Percentiles rank a stretch among this genome's conserved stretches.
Evolutionary conservation across 2,329 filamentous ascomycete species (phyloP).

Genomic region (Fusarium sp.): DNA sequence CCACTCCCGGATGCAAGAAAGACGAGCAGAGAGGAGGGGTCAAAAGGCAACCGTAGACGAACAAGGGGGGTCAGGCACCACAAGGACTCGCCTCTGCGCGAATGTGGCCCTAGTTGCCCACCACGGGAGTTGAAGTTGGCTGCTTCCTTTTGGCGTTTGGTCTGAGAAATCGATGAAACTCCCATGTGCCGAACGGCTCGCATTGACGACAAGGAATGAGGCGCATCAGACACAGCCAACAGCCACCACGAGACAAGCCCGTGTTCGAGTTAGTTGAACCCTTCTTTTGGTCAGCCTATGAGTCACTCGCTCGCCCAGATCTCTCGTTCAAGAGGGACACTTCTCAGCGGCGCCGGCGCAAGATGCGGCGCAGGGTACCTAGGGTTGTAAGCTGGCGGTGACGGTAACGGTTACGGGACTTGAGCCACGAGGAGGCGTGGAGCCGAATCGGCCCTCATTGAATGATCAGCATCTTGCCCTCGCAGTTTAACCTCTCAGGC

Average conservation of each 20-base stretch:
- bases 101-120: slow-evolving; percentile 22
- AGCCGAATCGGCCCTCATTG: slow-evolving; percentile 32
- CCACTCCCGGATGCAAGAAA: slow-evolving; percentile 38
- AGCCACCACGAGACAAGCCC: slow-evolving; percentile 18
- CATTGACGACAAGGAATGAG: slow-evolving; percentile 30
- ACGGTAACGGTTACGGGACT: slow-evolving; percentile 14
- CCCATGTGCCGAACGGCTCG: slow-evolving; percentile 39
- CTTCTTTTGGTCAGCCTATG: slow-evolving; percentile 34
- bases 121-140: slow-evolving; percentile 36
- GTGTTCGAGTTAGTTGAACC: slow-evolving; percentile 17
- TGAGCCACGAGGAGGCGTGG: slow-evolving; percentile 34
- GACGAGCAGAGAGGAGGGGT: slow-evolving; percentile 28
- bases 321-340: slow-evolving; percentile 12
- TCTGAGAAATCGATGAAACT: slow-evolving; percentile 26
- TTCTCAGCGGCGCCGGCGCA: slow-evolving; percentile 34
- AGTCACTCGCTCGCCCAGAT: slow-evolving; percentile 30
- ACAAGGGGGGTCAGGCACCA: slow-evolving; percentile 30
- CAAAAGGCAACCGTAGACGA: slow-evolving; percentile 19
- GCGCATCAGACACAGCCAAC: slow-evolving; percentile 24
- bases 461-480: slow-evolving; percentile 26
- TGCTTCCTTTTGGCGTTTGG: slow-evolving; percentile 11
- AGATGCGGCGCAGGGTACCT: slow-evolving; percentile 18
- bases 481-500: slow-evolving; percentile 10
- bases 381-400: slow-evolving; percentile 32
- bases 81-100: slow-evolving; percentile 1